These are phyloP conservation scores for Phoma sp. DNA, from an alignment of 2,329 filamentous ascomycete genomes.

Conservation along the genomic window DNA sequence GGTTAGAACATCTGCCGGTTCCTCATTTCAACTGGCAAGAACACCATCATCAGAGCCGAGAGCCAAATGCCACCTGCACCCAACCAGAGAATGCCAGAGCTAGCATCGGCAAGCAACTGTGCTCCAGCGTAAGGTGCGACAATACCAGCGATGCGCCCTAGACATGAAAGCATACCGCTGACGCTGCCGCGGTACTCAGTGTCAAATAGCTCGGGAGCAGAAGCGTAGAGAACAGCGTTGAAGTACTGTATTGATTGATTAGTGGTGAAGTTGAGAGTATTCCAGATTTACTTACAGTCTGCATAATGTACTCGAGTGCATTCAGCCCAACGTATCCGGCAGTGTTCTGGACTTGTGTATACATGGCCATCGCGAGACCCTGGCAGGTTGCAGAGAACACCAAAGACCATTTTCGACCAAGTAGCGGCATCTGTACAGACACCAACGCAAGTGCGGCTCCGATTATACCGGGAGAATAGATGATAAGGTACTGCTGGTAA, in stretches of 20 bases:
- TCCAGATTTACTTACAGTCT: conserved; percentile 25
- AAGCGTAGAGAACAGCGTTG: conserved; percentile 39
- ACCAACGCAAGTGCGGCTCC: conserved; percentile 31
- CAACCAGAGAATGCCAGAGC: conserved; percentile 38
- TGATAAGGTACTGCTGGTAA: conserved; percentile 39
- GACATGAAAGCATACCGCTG: conserved; percentile 37
- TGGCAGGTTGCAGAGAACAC: conserved; percentile 37
- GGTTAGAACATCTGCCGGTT: conserved; percentile 40
- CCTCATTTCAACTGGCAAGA: conserved; percentile 39
- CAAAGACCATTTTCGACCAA: conserved; percentile 38
- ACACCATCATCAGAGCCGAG: conserved; percentile 35
- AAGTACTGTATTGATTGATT: conserved; percentile 25
- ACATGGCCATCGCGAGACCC: conserved; percentile 40
- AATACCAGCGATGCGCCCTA: conserved; percentile 37
- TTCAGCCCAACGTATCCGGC: conserved; percentile 37
- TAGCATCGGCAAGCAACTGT: conserved; percentile 26
- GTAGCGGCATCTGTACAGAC: conserved; percentile 34
- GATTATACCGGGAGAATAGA: conserved; percentile 37
- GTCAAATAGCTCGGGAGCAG: conserved; percentile 38
- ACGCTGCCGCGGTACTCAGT: conserved; percentile 39
- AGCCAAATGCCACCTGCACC: conserved; percentile 41
- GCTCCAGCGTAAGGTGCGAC: conserved; percentile 38
- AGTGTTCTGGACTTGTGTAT: conserved; percentile 35
- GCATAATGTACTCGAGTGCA: conserved; percentile 42
- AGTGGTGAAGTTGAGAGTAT: background rate